A percentile compares a stretch with the other conserved stretches of the same genome.
These are phyloP conservation scores for Fusarium foetens DNA, from an alignment of 2,329 filamentous ascomycete species.

Conservation along the genomic window DNA sequence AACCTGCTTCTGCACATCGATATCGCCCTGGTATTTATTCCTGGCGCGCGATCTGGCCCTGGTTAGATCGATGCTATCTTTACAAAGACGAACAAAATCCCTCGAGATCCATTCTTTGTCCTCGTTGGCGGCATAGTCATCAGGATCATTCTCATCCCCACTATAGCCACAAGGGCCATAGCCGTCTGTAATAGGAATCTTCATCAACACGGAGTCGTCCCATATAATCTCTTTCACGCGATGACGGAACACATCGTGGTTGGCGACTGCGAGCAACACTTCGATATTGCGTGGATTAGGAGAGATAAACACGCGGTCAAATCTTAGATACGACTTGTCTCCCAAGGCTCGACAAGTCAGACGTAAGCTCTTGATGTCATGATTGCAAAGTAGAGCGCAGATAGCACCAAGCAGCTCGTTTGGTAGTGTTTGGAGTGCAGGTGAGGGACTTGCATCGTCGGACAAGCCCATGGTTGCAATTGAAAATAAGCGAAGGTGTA, in stretches of 20 bases:
- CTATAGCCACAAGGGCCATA: background rate
- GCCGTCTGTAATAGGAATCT: background rate
- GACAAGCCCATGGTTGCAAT: background rate
- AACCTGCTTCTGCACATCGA: background rate
- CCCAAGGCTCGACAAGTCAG: background rate
- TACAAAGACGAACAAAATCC: background rate
- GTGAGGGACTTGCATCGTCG: background rate
- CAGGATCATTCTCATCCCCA: background rate
- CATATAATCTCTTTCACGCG: background rate
- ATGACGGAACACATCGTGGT: background rate
- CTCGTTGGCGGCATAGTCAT: background rate
- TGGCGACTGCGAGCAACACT: background rate
- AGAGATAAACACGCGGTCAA: slow-evolving; percentile 15
- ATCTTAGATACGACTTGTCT: background rate
- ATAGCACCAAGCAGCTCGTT: background rate
- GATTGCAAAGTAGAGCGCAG: background rate
- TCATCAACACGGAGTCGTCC: background rate
- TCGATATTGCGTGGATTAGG: background rate
- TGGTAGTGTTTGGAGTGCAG: background rate
- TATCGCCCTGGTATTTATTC: background rate
- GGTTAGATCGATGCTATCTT: background rate
- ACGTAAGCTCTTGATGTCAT: background rate
- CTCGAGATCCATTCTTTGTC: background rate
- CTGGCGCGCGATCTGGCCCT: background rate
- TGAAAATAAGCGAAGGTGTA: background rate